Percentiles rank a stretch among this genome's conserved stretches.
phyloP scores from a whole-genome alignment of 495 filamentous ascomycete genomes.

The Penicilliopsis zonata region DNA sequence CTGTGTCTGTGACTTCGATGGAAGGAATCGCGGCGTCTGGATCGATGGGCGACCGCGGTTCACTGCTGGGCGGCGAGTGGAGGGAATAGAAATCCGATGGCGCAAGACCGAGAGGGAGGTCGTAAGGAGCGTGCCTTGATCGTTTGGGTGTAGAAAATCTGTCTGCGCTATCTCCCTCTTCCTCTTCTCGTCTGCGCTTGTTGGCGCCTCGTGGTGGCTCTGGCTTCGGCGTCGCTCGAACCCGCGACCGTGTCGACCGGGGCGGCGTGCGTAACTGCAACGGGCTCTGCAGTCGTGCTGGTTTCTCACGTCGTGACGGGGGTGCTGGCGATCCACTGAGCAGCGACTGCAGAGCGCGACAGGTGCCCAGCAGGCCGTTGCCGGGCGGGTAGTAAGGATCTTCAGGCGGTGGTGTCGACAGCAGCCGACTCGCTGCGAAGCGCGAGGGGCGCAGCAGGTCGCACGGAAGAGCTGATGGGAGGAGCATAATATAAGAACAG shows the following conservation, averaged over 20 bases:
- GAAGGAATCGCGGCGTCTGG: slow-evolving; percentile 29
- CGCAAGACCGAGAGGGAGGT: slow-evolving; percentile 55
- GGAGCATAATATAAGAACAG: slow-evolving; percentile 40
- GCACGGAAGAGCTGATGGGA: slow-evolving; percentile 61
- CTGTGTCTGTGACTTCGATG: too few relatives aligned
- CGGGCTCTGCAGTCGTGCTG: slow-evolving; percentile 39
- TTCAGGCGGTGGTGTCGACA: slow-evolving; percentile 49
- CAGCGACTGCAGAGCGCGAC: slow-evolving; percentile 60
- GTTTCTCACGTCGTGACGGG: slow-evolving; percentile 25
- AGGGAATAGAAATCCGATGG: slow-evolving; percentile 53
- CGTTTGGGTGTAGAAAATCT: slow-evolving; percentile 58
- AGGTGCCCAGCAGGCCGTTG: slow-evolving; percentile 52
- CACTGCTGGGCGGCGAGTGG: slow-evolving; percentile 25
- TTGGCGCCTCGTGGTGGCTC: slow-evolving; percentile 40
- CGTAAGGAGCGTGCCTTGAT: slow-evolving; percentile 49
- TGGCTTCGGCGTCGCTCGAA: slow-evolving; percentile 5
- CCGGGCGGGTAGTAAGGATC: slow-evolving; percentile 39
- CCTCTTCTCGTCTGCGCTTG: slow-evolving; percentile 47
- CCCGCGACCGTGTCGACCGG: slow-evolving; percentile 33
- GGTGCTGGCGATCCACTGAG: slow-evolving; percentile 35
- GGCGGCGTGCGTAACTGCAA: slow-evolving; percentile 37
- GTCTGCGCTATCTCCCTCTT: slow-evolving; percentile 39
- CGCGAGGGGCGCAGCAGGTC: slow-evolving; percentile 44
- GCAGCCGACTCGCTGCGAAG: slow-evolving; percentile 48
- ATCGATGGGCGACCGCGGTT: slow-evolving; percentile 10